Conservation (phyloP, 2,329 filamentous ascomycete genomes). For the Fusarium compactum region DNA sequence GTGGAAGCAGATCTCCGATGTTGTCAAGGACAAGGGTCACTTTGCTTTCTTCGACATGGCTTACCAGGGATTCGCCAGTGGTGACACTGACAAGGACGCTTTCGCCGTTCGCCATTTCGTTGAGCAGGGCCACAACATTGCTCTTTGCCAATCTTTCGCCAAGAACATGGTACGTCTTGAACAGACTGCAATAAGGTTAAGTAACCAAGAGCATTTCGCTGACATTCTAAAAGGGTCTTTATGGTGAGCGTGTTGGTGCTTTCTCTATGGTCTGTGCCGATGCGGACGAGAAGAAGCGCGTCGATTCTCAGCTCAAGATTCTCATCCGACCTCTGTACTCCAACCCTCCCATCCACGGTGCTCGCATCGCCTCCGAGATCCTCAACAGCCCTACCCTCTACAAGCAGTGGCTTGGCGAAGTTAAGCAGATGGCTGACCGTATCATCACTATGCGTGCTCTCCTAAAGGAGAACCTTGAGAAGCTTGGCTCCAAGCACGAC, state of each 20-base stretch:
- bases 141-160: conserved; percentile 92
- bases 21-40: conserved; percentile 87
- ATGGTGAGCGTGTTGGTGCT: conserved; percentile 96
- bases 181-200: not conserved
- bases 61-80: conserved; percentile 97
- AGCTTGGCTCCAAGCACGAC: conserved; percentile 94
- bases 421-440: conserved; percentile 98
- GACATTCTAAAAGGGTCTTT: conserved; percentile 76
- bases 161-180: conserved; percentile 89
- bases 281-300: conserved; percentile 90
- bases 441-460: conserved; percentile 98
- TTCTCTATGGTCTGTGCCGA: conserved; percentile 92
- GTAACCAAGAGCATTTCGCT: not conserved
- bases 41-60: conserved; percentile 99
- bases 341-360: conserved; percentile 96
- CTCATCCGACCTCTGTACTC: conserved; percentile 97
- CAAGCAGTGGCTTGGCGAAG: conserved; percentile 94
- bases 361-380: conserved; percentile 92
- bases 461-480: conserved; percentile 94
- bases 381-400: conserved; percentile 87
- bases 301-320: conserved; percentile 99
- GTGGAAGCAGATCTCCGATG: conserved; percentile 90
- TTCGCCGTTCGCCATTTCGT: conserved; percentile 95
- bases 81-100: conserved; percentile 91
- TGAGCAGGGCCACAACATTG: conserved; percentile 88